Base-by-base conservation (phyloP, 352 stramenopile genomes). In the Pythium sukuiense region DNA sequence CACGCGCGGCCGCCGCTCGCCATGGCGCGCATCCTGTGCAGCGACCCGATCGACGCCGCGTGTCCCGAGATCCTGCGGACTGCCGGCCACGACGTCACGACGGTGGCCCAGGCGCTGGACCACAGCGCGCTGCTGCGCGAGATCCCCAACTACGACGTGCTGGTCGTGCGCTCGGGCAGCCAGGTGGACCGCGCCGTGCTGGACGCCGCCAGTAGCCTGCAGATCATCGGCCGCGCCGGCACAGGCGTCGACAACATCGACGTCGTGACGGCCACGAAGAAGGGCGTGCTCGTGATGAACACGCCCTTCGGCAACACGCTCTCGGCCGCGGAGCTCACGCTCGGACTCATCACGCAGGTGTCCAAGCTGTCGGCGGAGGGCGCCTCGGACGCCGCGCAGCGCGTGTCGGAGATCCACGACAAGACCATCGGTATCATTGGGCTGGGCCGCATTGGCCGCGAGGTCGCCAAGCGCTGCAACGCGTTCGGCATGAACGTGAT, bases 271-370 rank as follows among this genome's bases (percentile, higher is more conserved):
- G 90, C 93, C 46, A 98, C 93, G 20, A 92, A 92, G 65, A 79
- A 92, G 57, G 84, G 96, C 59, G 96, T 99, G 65, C 84, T 98
- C 48, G 96, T 99, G 54, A 97, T 99, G 71, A 99, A 99, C 76
- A 98, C 96, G 46, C 96, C 96, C 8, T 93, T 91, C 43, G 96
- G 94, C 30, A 99, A 98, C 84, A 97, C 94, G 48, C 91, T 98
- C 61, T 97, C 93, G 32, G 93, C 97, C 24, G 97, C 97, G 2
- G 96, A 99, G 76, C 83, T 98, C 64, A 94, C 97, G 13, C 65
- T 99, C 26, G 95, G 91, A 16, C 85, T 97, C 46, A 87, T 99
- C 60, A 73, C 97, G 8, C 70, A 76, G 6, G 80, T 93, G n/a
- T 93, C 85, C 32, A 59, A 73, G 26, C 52, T 73, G 32, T 59